Conservation (phyloP, 805 yeast species). For the Lachancea lanzarotensis region DNA sequence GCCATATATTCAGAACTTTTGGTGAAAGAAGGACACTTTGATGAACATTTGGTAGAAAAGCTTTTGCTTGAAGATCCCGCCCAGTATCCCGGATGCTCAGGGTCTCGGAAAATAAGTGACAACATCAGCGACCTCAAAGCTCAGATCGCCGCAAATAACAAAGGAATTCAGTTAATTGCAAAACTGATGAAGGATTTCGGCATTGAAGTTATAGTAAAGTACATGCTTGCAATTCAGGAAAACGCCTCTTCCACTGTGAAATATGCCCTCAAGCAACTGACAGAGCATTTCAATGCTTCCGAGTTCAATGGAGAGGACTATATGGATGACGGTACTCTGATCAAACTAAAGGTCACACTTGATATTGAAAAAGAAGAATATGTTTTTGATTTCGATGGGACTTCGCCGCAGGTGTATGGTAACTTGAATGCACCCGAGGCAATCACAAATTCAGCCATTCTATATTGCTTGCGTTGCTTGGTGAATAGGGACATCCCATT, state of each 20-base stretch:
- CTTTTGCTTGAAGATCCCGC: conserved; percentile 70
- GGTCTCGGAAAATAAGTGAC: conserved; percentile 78
- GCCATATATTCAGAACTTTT: conserved; percentile 72
- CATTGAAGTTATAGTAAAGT: conserved; percentile 50
- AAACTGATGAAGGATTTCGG: conserved; percentile 58
- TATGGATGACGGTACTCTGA: conserved; percentile 78
- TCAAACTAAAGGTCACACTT: conserved; percentile 48
- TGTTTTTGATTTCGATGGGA: conserved; percentile 75
- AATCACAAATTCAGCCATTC: conserved; percentile 79
- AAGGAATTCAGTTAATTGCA: conserved; percentile 65
- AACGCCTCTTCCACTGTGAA: conserved; percentile 74
- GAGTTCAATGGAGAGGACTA: conserved; percentile 50
- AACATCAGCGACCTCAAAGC: conserved; percentile 80
- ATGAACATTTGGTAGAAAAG: conserved; percentile 59
- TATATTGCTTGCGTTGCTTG: conserved; percentile 79
- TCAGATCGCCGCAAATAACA: conserved; percentile 82
- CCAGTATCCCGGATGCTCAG: conserved; percentile 77
- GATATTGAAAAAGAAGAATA: conserved; percentile 51
- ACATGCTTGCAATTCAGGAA: conserved; percentile 76
- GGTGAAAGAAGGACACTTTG: conserved; percentile 65
- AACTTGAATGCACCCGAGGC: conserved; percentile 92
- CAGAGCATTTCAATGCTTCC: conserved; percentile 36
- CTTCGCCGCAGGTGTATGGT: conserved; percentile 82
- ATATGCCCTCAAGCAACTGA: conserved; percentile 40
- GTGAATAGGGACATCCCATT: conserved; percentile 85